Evolutionary conservation across 768 basidiomycete species (phyloP).

Genomic region (Lentinula lateritia): DNA sequence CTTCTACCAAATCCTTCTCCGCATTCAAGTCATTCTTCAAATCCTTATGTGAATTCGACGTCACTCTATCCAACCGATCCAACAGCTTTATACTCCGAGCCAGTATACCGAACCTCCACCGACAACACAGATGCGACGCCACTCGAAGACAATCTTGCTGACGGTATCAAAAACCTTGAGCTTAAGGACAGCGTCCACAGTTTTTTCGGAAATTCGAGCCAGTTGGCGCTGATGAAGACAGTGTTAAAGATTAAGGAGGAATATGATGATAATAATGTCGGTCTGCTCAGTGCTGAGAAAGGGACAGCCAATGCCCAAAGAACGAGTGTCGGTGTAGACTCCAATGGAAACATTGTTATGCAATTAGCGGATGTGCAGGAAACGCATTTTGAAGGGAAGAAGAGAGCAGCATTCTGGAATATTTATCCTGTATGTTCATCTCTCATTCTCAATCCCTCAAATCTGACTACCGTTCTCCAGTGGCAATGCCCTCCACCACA

Average conservation of each 20-base stretch:
- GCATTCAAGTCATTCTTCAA: background rate
- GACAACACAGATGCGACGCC: background rate
- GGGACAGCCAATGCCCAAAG: background rate
- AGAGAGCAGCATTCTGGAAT: conserved; percentile 12
- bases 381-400: background rate
- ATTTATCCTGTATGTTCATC: conserved; percentile 21
- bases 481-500: conserved; percentile 5
- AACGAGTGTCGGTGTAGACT: background rate
- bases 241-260: conserved; percentile 39
- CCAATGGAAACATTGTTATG: background rate
- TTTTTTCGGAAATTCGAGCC: conserved; percentile 48
- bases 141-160: background rate
- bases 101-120: background rate
- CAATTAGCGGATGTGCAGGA: background rate
- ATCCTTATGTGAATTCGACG: background rate
- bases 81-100: background rate
- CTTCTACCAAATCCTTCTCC: background rate
- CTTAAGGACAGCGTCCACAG: background rate
- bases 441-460: background rate
- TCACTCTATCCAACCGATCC: background rate
- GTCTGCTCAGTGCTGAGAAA: background rate
- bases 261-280: conserved; percentile 16
- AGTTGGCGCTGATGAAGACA: conserved; percentile 40
- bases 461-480: background rate
- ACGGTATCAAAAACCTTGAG: background rate